phyloP scores from a whole-genome alignment of 495 filamentous ascomycete genomes.

The Hypomontagnella monticulosa region DNA sequence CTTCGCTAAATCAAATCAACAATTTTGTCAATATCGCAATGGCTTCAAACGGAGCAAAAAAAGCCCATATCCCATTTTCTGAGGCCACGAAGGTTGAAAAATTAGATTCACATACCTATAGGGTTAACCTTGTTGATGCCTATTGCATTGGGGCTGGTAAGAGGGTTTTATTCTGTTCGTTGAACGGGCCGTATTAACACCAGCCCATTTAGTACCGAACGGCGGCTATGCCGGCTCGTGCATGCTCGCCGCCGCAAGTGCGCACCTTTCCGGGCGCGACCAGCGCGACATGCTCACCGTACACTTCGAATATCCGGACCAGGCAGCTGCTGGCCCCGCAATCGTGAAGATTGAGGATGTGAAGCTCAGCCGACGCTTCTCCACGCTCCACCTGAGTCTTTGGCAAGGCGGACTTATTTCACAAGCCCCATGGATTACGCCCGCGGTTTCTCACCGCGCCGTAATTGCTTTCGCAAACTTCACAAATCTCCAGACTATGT shows the following conservation, averaged over 20 bases:
- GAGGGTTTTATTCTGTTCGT: too few species aligned
- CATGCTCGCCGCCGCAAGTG: background rate
- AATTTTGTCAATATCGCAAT: too few species aligned
- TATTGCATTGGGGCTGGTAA: too few species aligned
- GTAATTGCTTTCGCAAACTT: background rate
- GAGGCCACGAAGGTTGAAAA: too few species aligned
- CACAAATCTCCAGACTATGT: background rate
- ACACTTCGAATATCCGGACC: background rate
- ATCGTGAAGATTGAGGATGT: background rate
- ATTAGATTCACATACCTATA: too few species aligned
- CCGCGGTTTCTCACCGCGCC: background rate
- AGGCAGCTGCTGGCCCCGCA: background rate
- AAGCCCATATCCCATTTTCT: too few species aligned
- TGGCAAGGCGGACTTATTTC: background rate
- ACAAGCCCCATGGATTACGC: background rate
- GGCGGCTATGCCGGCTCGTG: background rate
- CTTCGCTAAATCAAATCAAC: too few species aligned
- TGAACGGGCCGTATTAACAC: too few species aligned
- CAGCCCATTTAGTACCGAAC: background rate
- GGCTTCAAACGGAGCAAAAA: too few species aligned
- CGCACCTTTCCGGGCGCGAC: background rate
- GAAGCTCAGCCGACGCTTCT: background rate
- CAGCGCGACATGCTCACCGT: background rate
- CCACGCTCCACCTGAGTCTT: background rate
- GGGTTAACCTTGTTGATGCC: too few species aligned